Evolutionary conservation across 805 yeast genomes (phyloP), one percentile per base, ranked within the genome.

Genomic region (Candida incommunis): DNA sequence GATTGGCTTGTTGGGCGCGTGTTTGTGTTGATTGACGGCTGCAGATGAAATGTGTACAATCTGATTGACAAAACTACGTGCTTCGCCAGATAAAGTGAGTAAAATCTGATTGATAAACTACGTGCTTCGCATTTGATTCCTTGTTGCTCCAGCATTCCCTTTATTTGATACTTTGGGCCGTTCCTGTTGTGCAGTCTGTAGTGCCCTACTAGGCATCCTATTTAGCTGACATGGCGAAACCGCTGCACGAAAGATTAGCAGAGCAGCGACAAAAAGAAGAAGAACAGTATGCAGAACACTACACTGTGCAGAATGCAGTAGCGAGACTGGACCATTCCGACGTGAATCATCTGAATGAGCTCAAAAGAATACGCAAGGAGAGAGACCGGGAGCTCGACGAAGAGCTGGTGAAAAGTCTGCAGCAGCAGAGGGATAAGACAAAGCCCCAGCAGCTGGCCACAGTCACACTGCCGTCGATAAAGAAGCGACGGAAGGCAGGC

Each of bases 251-350:
- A 26, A 35, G 31, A 29, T 45, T 25, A 20, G 41, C 41, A 18
- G 24, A 16, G 40, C 26, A 15, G 20, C 24, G 15, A 27, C 22
- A 43, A 49, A 43, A 42, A 22, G 31, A 27, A 26, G 51, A 49
- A 23, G 50, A 45, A 16, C 49, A 45, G 15, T 45, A 47, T 26
- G 44, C 48, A 16, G 23, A 43, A 23, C 23, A 43, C 22, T 45
- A 42, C 25, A 43, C 45, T 4, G 44, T 41, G 27, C 40, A 35
- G 23, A 44, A 46, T 40, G 40, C 43, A 3, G 23, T 43, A 21
- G 45, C 43, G 20, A 24, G 49, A 23, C 25, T 47, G 24, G 49
- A 49, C 26, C 43, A 43, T 9, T 26, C 41, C 18, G 52, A 49
- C 3, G 37, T 43, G 15, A 40, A 45, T 40, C 46, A 46, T 29